Evolutionary conservation across 2,329 filamentous ascomycete species (phyloP).

Genomic region (Tetracladium maxilliforme): DNA sequence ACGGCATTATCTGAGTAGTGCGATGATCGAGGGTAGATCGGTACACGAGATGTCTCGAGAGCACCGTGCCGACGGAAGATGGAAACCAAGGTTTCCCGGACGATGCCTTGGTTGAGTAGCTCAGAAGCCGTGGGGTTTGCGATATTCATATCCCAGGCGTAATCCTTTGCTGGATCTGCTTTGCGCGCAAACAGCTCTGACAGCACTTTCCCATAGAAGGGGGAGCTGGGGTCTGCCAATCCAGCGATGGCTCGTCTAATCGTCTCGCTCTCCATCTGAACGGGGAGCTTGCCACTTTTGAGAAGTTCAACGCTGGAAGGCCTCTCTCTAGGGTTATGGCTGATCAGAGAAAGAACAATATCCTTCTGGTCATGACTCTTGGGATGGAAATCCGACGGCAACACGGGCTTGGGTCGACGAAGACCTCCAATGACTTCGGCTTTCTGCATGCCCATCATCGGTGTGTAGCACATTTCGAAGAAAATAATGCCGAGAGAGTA

Average conservation of each 20-base stretch:
- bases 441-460: slow-evolving; percentile 48
- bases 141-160: slow-evolving; percentile 58
- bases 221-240: slow-evolving; percentile 67
- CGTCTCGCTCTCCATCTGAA: slow-evolving; percentile 86
- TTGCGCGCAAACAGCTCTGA: slow-evolving; percentile 57
- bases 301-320: slow-evolving; percentile 74
- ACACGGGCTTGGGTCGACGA: slow-evolving; percentile 47
- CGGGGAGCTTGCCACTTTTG: slow-evolving; percentile 71
- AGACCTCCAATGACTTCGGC: slow-evolving; percentile 51
- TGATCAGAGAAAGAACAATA: slow-evolving; percentile 68
- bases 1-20: slow-evolving; percentile 66
- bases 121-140: slow-evolving; percentile 36
- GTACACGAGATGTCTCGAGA: slow-evolving; percentile 60
- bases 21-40: slow-evolving; percentile 67
- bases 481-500: slow-evolving; percentile 95
- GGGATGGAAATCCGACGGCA: slow-evolving; percentile 61
- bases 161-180: slow-evolving; percentile 59
- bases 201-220: slow-evolving; percentile 81
- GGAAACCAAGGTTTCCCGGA: slow-evolving; percentile 58
- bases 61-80: slow-evolving; percentile 87
- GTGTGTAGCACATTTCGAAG: slow-evolving; percentile 84
- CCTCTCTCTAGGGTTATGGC: slow-evolving; percentile 67
- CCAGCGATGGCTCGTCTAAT: slow-evolving; percentile 72
- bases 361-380: slow-evolving; percentile 57
- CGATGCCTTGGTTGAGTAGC: slow-evolving; percentile 55